These are phyloP conservation scores for Amauroascus niger DNA, from an alignment of 2,329 filamentous ascomycete species.

Conservation along the genomic window DNA sequence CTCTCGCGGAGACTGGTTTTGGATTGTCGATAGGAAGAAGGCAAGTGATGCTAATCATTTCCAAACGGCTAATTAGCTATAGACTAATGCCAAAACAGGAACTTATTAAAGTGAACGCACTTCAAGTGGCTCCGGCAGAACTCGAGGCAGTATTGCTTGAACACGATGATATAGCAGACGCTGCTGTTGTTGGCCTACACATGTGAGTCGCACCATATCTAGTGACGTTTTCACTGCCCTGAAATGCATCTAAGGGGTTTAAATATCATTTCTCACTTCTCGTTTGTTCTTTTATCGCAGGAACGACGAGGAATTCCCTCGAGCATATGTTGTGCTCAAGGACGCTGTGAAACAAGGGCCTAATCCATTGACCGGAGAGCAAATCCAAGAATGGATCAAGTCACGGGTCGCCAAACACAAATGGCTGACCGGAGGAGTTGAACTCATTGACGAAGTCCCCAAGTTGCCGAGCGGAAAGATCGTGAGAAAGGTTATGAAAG, in stretches of 20 bases:
- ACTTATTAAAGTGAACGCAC: conserved; percentile 56
- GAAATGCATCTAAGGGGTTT: no score
- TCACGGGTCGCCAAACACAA: conserved; percentile 33
- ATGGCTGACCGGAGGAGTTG: conserved; percentile 34
- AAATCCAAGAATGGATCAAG: conserved; percentile 36
- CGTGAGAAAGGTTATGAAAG: conserved; percentile 36
- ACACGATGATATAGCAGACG: conserved; percentile 46
- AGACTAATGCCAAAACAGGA: conserved; percentile 38
- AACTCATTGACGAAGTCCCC: conserved; percentile 38
- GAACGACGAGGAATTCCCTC: conserved; percentile 55
- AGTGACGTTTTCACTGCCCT: background rate
- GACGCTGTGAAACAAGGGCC: conserved; percentile 32
- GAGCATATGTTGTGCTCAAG: conserved; percentile 52
- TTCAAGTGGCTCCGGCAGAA: conserved; percentile 60
- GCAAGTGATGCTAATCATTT: conserved; percentile 19
- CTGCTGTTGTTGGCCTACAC: conserved; percentile 53
- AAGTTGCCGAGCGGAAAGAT: conserved; percentile 43
- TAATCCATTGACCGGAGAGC: conserved; percentile 35
- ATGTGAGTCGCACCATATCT: conserved; percentile 27
- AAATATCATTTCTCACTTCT: background rate
- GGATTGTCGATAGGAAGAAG: conserved; percentile 70
- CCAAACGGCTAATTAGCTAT: conserved; percentile 6
- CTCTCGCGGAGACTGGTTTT: conserved; percentile 68
- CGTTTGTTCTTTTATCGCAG: conserved; percentile 20
- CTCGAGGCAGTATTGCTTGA: conserved; percentile 47